phyloP scores from a whole-genome alignment of 148 eudicot genomes.

The Cornus kousa region DNA sequence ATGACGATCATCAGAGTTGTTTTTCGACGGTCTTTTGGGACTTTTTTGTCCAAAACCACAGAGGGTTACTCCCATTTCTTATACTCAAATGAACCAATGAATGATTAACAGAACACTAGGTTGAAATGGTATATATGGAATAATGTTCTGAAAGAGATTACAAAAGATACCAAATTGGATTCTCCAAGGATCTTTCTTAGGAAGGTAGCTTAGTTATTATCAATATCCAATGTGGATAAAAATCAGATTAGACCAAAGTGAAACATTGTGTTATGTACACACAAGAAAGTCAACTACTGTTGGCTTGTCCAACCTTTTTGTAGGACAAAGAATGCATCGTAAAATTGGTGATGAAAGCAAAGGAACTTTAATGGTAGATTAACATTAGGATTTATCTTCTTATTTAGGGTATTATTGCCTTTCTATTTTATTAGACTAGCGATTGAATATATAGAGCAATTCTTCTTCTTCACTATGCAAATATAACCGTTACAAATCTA shows the following conservation, averaged over 20 bases:
- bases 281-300: not conserved
- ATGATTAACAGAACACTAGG: not conserved
- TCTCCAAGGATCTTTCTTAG: not conserved
- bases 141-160: not conserved
- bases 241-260: not conserved
- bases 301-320: not conserved
- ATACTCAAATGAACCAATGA: not conserved
- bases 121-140: not conserved
- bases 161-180: not conserved
- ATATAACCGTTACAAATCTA: no score
- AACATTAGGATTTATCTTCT: no score
- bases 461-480: no score
- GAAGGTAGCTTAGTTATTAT: not conserved
- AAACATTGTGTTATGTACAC: not conserved
- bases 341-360: constrained; percentile 6
- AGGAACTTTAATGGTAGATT: not conserved
- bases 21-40: not conserved
- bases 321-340: not conserved
- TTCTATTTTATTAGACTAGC: no score
- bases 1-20: not conserved
- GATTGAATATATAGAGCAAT: no score
- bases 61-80: not conserved
- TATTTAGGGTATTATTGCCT: no score
- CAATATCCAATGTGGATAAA: not conserved
- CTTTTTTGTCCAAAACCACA: not conserved